These are phyloP conservation scores for Lanmaoa pseudosensibilis DNA, from an alignment of 768 basidiomycete genomes.

Conservation along the genomic window DNA sequence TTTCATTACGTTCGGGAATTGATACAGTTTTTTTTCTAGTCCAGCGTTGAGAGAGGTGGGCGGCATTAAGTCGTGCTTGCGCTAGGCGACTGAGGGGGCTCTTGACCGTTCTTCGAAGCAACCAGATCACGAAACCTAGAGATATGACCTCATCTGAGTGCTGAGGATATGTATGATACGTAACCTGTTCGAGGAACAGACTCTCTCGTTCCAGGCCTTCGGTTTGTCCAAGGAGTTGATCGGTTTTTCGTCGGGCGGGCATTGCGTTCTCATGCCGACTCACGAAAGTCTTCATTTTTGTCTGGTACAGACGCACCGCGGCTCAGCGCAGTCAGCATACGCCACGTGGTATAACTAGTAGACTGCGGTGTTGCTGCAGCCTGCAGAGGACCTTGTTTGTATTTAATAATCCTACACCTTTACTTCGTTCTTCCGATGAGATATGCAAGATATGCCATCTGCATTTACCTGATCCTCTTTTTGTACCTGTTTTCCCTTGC, in stretches of 20 bases:
- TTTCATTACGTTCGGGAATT: constrained; percentile 17
- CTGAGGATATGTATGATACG: background rate
- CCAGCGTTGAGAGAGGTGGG: constrained; percentile 6
- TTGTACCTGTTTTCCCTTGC: no score
- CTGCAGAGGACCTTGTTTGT: no score
- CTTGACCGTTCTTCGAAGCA: background rate
- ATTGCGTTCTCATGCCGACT: constrained; percentile 9
- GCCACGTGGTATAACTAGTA: no score
- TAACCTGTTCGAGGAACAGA: constrained; percentile 7
- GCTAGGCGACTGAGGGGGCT: background rate
- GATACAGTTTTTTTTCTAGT: background rate
- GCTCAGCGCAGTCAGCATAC: no score
- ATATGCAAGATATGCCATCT: no score
- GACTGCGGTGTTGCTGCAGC: no score
- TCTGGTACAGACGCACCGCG: no score
- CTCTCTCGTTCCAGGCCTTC: background rate
- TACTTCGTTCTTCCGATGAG: no score
- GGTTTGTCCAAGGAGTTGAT: background rate
- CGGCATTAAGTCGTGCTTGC: constrained; percentile 8
- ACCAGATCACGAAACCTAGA: background rate
- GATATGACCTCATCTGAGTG: constrained; percentile 4
- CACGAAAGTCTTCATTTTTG: background rate
- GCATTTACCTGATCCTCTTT: no score
- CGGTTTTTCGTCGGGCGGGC: constrained; percentile 5
- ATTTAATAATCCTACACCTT: no score